Base-by-base conservation (phyloP, 805 yeast species). In the Cyberlindnera misumaiensis region DNA sequence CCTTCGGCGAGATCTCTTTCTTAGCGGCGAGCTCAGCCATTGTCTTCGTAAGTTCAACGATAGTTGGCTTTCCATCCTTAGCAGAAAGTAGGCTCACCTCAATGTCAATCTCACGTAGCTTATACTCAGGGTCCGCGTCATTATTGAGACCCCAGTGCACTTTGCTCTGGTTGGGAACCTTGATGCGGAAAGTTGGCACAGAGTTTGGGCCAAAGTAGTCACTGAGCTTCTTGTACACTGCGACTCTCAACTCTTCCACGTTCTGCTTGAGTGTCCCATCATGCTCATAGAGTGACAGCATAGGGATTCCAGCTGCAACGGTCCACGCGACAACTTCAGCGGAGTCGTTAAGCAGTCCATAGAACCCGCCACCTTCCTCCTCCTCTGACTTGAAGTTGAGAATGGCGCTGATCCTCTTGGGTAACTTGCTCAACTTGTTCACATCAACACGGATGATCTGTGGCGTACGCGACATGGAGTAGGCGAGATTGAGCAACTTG, bases 341-440 rank as follows among this genome's bases (percentile, higher is more conserved):
- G 5, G 81, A 72, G 51, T 85, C 85, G 47, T 75, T 78, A 51
- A 89, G 67, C 31, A 90, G 65, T 0, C 95, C 96, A 43, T 81
- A 85, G 31, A 82, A 60, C 3, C 97, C 97, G 25, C 95, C 96
- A 43, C 88, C 90, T 51, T 86, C 95, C 49, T 80, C 90, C 44
- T 82, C 84, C 41, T 78, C 87, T 20, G 80, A 72, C 53, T 78
- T 80, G 55, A 79, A 71, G 48, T 75, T 79, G 41, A 93, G 62
- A n/a, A 90, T 77, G 15, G 84, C 77, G 8, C 94, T 82, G 16
- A 93, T 52, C 35, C 83, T 72, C 46, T 70, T 73, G 3, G 98
- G 98, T 17, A 87, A 71, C 59, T 93, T 93, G 31, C 70, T 56
- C 40, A 90, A 64, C 51, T 76, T 75, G 44, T 66, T 67, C 28